Percentiles rank a stretch among this genome's conserved stretches.
Conservation (phyloP, 2,329 filamentous ascomycete genomes). For the Elsinoe necatrix region DNA sequence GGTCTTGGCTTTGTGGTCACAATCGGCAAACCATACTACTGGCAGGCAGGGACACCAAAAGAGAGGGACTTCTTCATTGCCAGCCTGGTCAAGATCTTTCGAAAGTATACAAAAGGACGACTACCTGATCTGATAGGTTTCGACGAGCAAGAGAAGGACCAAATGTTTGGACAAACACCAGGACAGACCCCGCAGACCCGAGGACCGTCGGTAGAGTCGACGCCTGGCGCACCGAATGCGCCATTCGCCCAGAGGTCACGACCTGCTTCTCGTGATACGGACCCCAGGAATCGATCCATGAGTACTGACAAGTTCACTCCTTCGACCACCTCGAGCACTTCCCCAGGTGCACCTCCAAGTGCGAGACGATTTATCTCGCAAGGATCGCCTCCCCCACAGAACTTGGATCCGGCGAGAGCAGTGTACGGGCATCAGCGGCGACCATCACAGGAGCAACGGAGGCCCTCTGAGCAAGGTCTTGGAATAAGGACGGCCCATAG, state of each 20-base stretch:
- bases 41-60: constrained; percentile 86
- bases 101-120: constrained; percentile 87
- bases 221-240: constrained; percentile 22
- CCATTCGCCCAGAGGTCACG: constrained; percentile 27
- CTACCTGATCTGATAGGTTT: constrained; percentile 75
- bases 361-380: constrained; percentile 11
- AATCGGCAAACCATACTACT: constrained; percentile 91
- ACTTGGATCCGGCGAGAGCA: neutral
- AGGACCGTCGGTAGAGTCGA: constrained; percentile 13
- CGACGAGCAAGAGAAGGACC: constrained; percentile 66
- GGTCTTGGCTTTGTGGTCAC: constrained; percentile 79
- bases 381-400: constrained; percentile 11
- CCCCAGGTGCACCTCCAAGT: constrained; percentile 7
- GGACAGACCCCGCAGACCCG: constrained; percentile 19
- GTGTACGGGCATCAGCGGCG: constrained; percentile 1
- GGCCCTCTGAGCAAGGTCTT: constrained; percentile 17
- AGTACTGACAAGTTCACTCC: constrained; percentile 16
- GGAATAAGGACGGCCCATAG: constrained; percentile 17
- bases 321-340: constrained; percentile 12
- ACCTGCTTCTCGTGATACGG: constrained; percentile 14
- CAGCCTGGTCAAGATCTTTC: constrained; percentile 90
- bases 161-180: constrained; percentile 49
- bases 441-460: constrained; percentile 7
- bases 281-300: constrained; percentile 14
- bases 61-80: constrained; percentile 99